Evolutionary conservation across 768 basidiomycete genomes (phyloP), one percentile per base, ranked within the genome.

Genomic region (Tulasnella sp.): DNA sequence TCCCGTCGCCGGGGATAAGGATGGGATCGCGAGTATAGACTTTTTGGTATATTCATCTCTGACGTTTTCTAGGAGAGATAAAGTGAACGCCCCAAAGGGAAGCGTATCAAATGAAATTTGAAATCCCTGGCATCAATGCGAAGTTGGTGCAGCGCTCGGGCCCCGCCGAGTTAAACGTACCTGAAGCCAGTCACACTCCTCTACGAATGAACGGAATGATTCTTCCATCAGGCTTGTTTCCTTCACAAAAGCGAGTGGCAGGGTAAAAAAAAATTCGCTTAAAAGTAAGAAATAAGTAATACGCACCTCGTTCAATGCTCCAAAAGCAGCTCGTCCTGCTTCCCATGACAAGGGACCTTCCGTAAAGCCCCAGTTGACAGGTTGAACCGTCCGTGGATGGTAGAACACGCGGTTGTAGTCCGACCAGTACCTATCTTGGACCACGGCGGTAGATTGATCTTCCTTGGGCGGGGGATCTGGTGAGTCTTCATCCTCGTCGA

Each of bases 171-270:
- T 8, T n/a, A n/a, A 54, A 31, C 28, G 40, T 11, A 76, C 81
- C 81, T 82, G 81, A 28, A 81, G 54, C 18, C 77, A 42, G 64
- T 82, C 81, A 58, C 81, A 82, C 50, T 82, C 81, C 48, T 82
- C 81, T 24, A 73, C 80, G 50, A 82, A 82, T 9, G 20, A 73
- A 20, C 81, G 72, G 34, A 82, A 81, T 7, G 81, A 73, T 44
- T 78, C 76, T 50, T 82, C 81, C 44, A 72, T 81, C 18, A 81
- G n/a, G 14, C 78, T 54, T n/a, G 31, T 81, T 40, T 80, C 80
- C 81, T 81, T 42, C 42, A 22, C 46, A 78, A 28, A 80, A 20
- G 7, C 24, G 40, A 14, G 11, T 22, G 4, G 3, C 2, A 69
- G 12, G 8, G 72, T 42, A 6, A 16, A 31, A 28, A 18, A 16